phyloP scores from a whole-genome alignment of 306 rosid species.

The Prunus salicina region DNA sequence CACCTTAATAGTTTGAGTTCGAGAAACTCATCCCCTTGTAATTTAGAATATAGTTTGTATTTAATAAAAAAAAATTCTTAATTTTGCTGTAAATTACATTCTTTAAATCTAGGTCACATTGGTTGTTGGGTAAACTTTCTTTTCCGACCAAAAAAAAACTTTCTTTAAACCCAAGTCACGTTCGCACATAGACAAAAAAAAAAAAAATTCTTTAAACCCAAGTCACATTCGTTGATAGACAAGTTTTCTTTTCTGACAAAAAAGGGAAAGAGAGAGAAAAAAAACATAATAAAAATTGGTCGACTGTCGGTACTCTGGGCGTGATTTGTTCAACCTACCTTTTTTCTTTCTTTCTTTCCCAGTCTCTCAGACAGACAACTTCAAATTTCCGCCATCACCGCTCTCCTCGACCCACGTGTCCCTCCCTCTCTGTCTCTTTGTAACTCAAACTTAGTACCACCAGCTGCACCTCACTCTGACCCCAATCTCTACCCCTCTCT shows the following conservation, averaged over 20 bases:
- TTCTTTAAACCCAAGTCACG: not conserved
- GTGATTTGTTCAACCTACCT: not conserved
- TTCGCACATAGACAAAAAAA: no score
- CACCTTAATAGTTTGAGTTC: no score
- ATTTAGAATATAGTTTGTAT: no score
- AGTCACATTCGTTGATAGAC: not conserved
- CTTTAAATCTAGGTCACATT: no score
- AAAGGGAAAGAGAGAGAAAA: not conserved
- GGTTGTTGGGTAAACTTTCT: no score
- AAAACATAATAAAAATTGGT: not conserved
- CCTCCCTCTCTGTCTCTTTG: not conserved
- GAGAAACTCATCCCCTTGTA: rapidly evolving
- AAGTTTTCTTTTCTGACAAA: not conserved
- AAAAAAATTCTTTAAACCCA: no score
- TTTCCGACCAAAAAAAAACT: no score
- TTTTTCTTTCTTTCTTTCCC: not conserved
- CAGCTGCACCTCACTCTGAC: not conserved
- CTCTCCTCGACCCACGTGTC: conserved; percentile 40
- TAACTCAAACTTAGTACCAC: conserved; percentile 1
- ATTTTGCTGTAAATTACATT: no score
- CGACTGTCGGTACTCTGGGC: not conserved
- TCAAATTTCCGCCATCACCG: conserved; percentile 53
- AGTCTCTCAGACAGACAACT: conserved; percentile 30
- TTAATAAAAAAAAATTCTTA: no score
- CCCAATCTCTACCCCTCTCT: not conserved